Percentiles rank a stretch among this genome's conserved stretches.
phyloP scores from a whole-genome alignment of 225 moss, liverwort and hornwort species.

The Thuidium tamariscinum region DNA sequence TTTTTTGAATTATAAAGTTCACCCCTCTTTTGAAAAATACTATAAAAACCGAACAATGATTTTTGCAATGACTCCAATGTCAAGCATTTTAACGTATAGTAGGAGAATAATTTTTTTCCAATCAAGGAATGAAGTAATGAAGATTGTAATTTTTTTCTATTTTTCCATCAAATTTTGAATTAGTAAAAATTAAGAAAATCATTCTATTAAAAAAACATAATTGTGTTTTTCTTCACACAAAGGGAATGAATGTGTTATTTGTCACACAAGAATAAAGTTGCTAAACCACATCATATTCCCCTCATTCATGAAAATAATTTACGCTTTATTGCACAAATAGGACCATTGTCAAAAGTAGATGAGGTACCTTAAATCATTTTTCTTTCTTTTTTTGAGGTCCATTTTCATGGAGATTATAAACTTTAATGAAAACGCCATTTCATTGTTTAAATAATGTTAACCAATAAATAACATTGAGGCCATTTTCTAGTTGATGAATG shows the following conservation, averaged over 20 bases:
- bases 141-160: background rate
- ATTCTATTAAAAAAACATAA: too few species aligned
- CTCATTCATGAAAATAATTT: background rate
- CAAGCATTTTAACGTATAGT: background rate
- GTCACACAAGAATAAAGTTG: background rate
- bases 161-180: background rate
- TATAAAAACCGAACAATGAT: too few species aligned
- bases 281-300: background rate
- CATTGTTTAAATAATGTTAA: background rate
- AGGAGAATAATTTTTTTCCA: fast-evolving
- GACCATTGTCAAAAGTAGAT: background rate
- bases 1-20: too few species aligned
- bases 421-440: too few species aligned
- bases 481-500: too few species aligned
- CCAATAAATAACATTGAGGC: too few species aligned
- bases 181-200: background rate
- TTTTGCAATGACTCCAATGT: too few species aligned
- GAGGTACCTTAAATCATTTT: background rate
- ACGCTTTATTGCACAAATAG: background rate
- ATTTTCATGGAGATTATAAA: background rate
- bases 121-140: background rate
- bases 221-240: too few species aligned
- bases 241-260: too few species aligned
- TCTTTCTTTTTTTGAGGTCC: background rate
- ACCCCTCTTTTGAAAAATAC: too few species aligned